Conservation (phyloP, 257 asterid species). For the Rehmannia glutinosa region DNA sequence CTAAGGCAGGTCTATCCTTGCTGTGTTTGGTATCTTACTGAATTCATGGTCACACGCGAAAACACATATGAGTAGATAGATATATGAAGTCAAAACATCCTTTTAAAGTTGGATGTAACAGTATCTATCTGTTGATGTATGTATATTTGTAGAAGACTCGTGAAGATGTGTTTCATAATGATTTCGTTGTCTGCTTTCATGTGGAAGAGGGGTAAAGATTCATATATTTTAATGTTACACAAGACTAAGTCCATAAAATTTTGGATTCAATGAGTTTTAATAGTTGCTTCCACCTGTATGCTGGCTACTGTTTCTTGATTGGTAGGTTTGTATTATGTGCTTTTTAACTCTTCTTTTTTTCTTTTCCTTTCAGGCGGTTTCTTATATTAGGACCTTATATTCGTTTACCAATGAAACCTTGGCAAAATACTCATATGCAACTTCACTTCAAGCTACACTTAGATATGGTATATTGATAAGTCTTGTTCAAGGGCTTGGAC, state of each 20-base stretch:
- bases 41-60: too few relatives aligned
- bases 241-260: not conserved
- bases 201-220: not conserved
- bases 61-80: too few relatives aligned
- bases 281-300: not conserved
- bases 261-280: not conserved
- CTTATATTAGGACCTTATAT: conserved; percentile 85
- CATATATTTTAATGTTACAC: not conserved
- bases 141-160: not conserved
- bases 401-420: conserved; percentile 92
- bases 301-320: conserved; percentile 19
- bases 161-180: not conserved
- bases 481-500: conserved; percentile 99
- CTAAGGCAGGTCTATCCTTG: not conserved
- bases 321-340: not conserved
- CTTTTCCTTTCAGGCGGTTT: conserved; percentile 68
- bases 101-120: too few relatives aligned
- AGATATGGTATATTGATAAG: conserved; percentile 98
- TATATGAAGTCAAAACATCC: too few relatives aligned
- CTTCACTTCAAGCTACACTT: conserved; percentile 97
- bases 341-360: not conserved
- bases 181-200: not conserved
- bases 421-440: conserved; percentile 97
- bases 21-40: too few relatives aligned
- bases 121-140: too few relatives aligned